phyloP scores from a whole-genome alignment of 2,329 filamentous ascomycete genomes.

The Torrubiella hemipterigena region DNA sequence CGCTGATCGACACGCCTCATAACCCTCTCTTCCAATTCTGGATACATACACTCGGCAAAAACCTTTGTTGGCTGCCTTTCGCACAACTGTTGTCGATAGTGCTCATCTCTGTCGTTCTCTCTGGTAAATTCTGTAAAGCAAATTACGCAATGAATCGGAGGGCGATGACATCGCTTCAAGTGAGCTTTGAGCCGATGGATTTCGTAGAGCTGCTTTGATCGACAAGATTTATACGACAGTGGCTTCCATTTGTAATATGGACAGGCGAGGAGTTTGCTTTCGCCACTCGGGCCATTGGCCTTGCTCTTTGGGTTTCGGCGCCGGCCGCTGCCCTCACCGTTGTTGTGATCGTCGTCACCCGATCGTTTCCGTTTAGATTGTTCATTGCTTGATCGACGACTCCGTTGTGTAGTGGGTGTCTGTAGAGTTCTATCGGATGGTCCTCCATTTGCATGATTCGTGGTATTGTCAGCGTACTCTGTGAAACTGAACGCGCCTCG shows the following conservation, averaged over 20 bases:
- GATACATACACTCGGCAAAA: neutral
- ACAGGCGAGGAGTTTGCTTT: no score
- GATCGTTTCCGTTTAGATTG: no score
- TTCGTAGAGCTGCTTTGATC: neutral
- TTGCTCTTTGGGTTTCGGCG: no score
- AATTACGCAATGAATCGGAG: neutral
- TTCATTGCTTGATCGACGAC: no score
- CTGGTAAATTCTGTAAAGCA: neutral
- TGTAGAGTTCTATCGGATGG: no score
- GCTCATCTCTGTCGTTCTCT: neutral
- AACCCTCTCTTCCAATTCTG: neutral
- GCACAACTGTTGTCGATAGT: neutral
- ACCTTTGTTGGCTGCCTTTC: neutral
- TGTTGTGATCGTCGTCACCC: no score
- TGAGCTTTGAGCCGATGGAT: neutral
- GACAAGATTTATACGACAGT: neutral
- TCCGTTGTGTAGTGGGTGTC: no score
- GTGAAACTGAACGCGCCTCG: no score
- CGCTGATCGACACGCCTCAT: neutral
- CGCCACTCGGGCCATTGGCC: no score
- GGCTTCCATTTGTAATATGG: neutral
- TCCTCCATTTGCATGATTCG: no score
- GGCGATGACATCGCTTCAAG: neutral
- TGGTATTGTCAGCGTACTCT: no score
- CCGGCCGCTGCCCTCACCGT: no score